Evolutionary conservation across 768 basidiomycete genomes (phyloP).

Genomic region (Crucibulum laeve): DNA sequence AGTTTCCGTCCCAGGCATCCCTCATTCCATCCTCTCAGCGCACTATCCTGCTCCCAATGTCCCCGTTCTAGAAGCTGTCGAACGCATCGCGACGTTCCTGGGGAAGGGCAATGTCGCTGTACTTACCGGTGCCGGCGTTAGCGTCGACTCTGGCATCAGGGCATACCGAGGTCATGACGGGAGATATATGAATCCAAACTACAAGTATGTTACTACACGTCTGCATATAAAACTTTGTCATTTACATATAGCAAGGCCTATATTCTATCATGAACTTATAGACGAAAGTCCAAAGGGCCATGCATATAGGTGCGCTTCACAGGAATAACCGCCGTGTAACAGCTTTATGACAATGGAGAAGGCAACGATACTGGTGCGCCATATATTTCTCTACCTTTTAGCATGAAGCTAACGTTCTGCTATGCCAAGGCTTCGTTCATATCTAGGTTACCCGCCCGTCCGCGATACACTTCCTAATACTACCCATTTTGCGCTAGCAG

Average conservation of each 20-base stretch:
- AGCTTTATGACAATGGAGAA: constrained; percentile 16
- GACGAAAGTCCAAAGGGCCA: constrained; percentile 67
- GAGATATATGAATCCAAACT: constrained; percentile 86
- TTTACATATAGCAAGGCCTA: constrained; percentile 36
- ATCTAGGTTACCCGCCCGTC: constrained; percentile 84
- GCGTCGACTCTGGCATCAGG: constrained; percentile 92
- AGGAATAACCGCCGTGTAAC: background rate
- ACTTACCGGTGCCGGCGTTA: constrained; percentile 90
- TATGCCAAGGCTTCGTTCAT: constrained; percentile 57
- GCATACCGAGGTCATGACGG: constrained; percentile 91
- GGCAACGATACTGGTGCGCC: constrained; percentile 80
- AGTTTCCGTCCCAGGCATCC: constrained; percentile 73
- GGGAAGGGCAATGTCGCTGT: constrained; percentile 65
- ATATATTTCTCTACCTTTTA: constrained; percentile 1
- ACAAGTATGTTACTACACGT: constrained; percentile 46
- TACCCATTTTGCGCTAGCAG: constrained; percentile 84
- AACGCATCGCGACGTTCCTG: constrained; percentile 64
- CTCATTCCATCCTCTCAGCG: constrained; percentile 51
- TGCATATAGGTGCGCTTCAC: constrained; percentile 56
- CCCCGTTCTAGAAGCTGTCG: constrained; percentile 47
- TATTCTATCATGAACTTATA: constrained; percentile 81
- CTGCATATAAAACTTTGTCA: constrained; percentile 1
- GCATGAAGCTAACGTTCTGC: background rate
- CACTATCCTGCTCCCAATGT: constrained; percentile 29
- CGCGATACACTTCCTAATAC: constrained; percentile 83